These are phyloP conservation scores for Licmophora abbreviata DNA, from an alignment of 108 stramenopile species.

Conservation along the genomic window DNA sequence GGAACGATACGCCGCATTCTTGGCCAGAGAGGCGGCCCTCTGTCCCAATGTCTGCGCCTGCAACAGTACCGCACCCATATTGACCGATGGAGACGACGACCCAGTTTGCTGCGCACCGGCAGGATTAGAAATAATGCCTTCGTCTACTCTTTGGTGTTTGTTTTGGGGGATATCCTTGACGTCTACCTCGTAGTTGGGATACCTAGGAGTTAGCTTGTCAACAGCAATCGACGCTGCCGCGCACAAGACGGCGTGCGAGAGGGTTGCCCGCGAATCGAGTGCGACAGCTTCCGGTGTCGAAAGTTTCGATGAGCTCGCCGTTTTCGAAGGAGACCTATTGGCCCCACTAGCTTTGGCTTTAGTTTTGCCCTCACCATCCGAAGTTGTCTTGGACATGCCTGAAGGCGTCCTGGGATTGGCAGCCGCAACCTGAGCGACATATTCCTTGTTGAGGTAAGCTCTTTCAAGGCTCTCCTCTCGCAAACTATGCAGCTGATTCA, in stretches of 20 bases:
- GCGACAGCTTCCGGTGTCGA: constrained; percentile 39
- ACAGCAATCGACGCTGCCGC: constrained; percentile 57
- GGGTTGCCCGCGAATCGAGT: constrained; percentile 37
- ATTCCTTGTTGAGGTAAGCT: constrained; percentile 38
- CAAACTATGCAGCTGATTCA: constrained; percentile 17
- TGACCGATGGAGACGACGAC: constrained; percentile 15
- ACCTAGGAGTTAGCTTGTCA: constrained; percentile 41
- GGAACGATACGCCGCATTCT: constrained; percentile 41
- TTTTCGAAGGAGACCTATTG: not conserved
- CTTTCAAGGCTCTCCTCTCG: constrained; percentile 23
- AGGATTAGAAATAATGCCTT: constrained; percentile 8
- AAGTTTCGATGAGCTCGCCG: constrained; percentile 11
- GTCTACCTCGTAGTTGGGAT: constrained; percentile 20
- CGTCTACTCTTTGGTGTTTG: not conserved
- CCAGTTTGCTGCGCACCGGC: not conserved
- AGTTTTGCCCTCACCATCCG: not conserved
- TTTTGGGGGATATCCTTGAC: constrained; percentile 50
- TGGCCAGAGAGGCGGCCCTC: constrained; percentile 32
- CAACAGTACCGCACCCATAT: constrained; percentile 51
- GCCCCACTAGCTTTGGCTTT: not conserved
- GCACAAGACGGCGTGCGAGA: constrained; percentile 58
- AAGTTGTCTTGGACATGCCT: not conserved
- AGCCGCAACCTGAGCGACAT: not conserved
- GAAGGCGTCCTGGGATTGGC: no score
- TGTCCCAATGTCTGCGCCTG: constrained; percentile 55